Base-by-base conservation (phyloP, 495 filamentous ascomycete species). In the Ramalina peruviana region DNA sequence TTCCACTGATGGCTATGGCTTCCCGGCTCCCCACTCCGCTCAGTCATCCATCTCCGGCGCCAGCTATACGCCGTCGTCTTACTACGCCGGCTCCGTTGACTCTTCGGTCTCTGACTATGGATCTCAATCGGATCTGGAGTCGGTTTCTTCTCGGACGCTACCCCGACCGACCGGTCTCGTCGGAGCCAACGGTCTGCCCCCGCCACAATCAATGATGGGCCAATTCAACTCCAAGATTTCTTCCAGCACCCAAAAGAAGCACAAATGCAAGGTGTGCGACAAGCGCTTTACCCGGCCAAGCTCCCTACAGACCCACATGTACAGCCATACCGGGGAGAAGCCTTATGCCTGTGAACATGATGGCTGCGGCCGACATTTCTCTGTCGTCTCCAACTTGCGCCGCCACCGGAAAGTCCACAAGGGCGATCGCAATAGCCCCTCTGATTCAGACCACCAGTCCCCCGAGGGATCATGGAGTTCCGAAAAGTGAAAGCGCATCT, bases 181-280 rank as follows among this genome's bases (percentile, higher is more conserved):
- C 51, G 72, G 75, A 42, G 78, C 73, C 48, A 78, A 59, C 67
- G 66, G 70, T 6, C 87, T 87, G 27, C 86, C 87, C 0, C 88
- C 88, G 27, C 55, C 88, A 13, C 86, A 92, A 61, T 90, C 88
- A 3, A 96, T 98, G 87, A 98, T 98, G 92, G 81, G 86, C 43
- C 90, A 93, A 54, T 98, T 98, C 72, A 96, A 86, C 71, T 96
- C 92, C 40, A 97, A 96, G 64, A 82, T 96, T 43, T 86, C 87
- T 10, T 90, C 88, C 20, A 93, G 85, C 68, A 88, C 92, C 25
- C 90, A 97, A 62, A 98, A 98, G 80, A 98, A 97, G 73, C 92
- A 98, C 71, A 96, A 95, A 69, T 98, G 92, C 75, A 97, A 96
- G 73, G 86, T 98, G 45, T 98, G 92, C 72, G 92, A 97, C 68